Evolutionary conservation across 179 eudicot species (phyloP).

Genomic region (Camellia oleifera): DNA sequence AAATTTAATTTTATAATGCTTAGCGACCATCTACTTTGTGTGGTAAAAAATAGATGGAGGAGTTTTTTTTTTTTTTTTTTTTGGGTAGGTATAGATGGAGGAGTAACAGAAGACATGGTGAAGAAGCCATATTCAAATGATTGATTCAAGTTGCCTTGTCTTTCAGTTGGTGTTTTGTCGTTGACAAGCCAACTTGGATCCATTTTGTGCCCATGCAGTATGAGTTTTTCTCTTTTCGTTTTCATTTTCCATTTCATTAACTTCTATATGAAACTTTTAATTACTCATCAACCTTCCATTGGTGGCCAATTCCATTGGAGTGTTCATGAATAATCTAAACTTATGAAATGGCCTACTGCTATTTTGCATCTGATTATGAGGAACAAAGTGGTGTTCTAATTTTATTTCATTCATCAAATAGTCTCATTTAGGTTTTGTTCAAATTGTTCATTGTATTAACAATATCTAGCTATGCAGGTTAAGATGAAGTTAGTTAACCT

Average conservation of each 20-base stretch:
- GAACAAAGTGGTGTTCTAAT: neutral
- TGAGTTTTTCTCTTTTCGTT: neutral
- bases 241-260: neutral
- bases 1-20: neutral
- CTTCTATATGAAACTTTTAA: neutral
- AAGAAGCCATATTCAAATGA: neutral
- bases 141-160: neutral
- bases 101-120: neutral
- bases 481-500: constrained; percentile 64
- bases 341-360: neutral
- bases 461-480: constrained; percentile 49
- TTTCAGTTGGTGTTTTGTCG: constrained; percentile 6
- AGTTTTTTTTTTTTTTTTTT: too few species aligned
- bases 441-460: constrained; percentile 21
- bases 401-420: neutral
- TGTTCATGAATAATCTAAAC: neutral
- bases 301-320: neutral
- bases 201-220: neutral
- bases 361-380: neutral
- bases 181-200: neutral
- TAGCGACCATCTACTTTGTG: neutral
- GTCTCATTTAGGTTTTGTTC: neutral
- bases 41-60: neutral
- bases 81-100: neutral
- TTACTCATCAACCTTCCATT: neutral